Evolutionary conservation across 1,284 basidiomycete species (phyloP).

Genomic region (Tilletia horrida): DNA sequence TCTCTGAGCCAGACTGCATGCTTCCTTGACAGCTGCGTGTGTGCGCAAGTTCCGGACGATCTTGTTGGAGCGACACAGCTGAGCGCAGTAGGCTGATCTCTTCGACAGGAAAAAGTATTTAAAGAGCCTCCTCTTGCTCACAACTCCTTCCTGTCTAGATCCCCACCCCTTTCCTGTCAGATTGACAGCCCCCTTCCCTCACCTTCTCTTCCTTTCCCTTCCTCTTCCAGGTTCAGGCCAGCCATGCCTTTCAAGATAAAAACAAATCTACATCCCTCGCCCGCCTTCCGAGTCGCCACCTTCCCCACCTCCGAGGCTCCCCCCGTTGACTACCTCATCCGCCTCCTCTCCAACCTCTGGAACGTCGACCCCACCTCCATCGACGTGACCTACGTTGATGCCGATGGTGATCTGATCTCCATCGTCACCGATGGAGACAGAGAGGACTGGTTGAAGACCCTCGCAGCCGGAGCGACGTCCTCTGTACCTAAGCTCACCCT

Average conservation of each 20-base stretch:
- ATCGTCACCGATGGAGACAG: neutral
- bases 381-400: neutral
- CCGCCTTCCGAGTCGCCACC: constrained; percentile 11
- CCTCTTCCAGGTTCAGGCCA: too few species aligned
- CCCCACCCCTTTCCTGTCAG: too few species aligned
- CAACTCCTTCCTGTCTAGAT: too few species aligned
- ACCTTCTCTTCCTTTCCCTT: too few species aligned
- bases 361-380: neutral
- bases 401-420: neutral
- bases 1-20: too few species aligned
- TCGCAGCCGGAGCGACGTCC: neutral
- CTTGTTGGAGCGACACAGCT: too few species aligned
- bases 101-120: too few species aligned
- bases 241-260: constrained; percentile 6
- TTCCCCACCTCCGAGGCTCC: neutral
- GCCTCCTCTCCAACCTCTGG: constrained; percentile 3
- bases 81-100: too few species aligned
- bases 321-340: neutral
- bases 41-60: too few species aligned
- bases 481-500: neutral
- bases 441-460: neutral
- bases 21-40: too few species aligned
- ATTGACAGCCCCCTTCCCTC: too few species aligned
- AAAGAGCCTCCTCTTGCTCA: too few species aligned
- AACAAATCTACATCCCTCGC: constrained; percentile 6